Evolutionary conservation across 2,329 filamentous ascomycete species (phyloP).

Genomic region (Aciculosporium take): DNA sequence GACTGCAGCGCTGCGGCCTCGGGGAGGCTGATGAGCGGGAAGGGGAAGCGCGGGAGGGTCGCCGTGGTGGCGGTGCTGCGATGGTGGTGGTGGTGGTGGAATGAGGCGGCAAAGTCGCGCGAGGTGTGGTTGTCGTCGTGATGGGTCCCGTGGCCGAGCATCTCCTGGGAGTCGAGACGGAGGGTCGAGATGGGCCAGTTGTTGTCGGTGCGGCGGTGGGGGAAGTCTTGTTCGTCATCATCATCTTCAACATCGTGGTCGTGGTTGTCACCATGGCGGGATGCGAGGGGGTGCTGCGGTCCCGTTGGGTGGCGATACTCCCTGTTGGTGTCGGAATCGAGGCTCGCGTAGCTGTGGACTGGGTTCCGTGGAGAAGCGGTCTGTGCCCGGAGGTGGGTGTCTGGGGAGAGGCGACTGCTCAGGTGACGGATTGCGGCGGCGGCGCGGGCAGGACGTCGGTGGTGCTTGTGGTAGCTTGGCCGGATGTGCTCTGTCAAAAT

Average conservation of each 20-base stretch:
- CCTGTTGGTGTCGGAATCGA: conserved; percentile 14
- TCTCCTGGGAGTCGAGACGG: conserved; percentile 4
- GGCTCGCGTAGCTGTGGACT: conserved; percentile 17
- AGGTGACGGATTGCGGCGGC: conserved; percentile 14
- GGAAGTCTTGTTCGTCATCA: neutral
- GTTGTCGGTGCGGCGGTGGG: neutral
- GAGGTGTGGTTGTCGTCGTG: neutral
- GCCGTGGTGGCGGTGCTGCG: conserved; percentile 11
- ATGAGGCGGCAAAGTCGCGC: conserved; percentile 9
- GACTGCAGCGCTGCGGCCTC: conserved; percentile 22
- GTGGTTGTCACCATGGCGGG: neutral
- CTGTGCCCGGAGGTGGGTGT: neutral
- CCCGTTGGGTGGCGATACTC: neutral
- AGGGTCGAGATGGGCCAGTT: neutral
- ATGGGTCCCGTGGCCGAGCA: conserved; percentile 2
- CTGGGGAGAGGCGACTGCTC: conserved; percentile 13
- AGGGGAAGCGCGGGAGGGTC: conserved; percentile 17
- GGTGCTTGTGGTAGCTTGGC: conserved; percentile 10
- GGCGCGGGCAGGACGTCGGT: conserved; percentile 9
- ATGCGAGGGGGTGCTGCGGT: neutral
- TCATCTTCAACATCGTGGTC: neutral
- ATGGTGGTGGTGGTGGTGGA: conserved; percentile 9
- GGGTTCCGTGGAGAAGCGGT: conserved; percentile 12
- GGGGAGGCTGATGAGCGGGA: conserved; percentile 23
- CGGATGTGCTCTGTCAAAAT: conserved; percentile 4